These are phyloP conservation scores for Trichoderma guizhouense DNA, from an alignment of 2,329 filamentous ascomycete genomes.

Conservation along the genomic window DNA sequence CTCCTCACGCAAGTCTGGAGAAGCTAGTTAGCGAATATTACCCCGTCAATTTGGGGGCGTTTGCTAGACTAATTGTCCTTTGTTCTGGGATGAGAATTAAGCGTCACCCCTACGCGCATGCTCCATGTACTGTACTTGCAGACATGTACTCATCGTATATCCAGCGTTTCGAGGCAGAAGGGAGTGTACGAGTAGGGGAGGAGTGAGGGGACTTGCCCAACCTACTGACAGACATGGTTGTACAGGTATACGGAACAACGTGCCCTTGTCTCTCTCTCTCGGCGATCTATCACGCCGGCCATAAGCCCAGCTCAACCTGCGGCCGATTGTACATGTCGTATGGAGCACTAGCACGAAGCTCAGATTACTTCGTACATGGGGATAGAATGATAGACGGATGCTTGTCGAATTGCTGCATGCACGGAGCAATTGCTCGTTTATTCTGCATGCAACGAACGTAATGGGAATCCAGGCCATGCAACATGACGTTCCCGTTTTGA, in stretches of 20 bases:
- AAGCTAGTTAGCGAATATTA: slow-evolving; percentile 7
- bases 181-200: not conserved
- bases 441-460: not conserved
- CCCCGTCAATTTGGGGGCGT: not conserved
- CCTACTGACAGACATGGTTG: not conserved
- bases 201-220: not conserved
- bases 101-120: not conserved
- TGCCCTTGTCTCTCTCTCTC: not conserved
- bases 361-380: slow-evolving; percentile 2
- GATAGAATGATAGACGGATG: not conserved
- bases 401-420: not conserved
- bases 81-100: not conserved
- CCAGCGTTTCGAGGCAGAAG: not conserved
- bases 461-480: not conserved
- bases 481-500: not conserved
- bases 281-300: not conserved
- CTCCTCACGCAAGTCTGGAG: not conserved
- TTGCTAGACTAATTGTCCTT: not conserved
- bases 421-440: slow-evolving; percentile 10
- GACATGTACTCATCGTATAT: not conserved
- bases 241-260: not conserved
- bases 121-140: not conserved
- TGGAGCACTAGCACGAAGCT: not conserved
- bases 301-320: slow-evolving; percentile 11
- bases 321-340: slow-evolving; percentile 1